Evolutionary conservation across 192 early-diverging fungal genomes (phyloP), one percentile per base, ranked within the genome.

Genomic region (Gaertneriomyces sp.): DNA sequence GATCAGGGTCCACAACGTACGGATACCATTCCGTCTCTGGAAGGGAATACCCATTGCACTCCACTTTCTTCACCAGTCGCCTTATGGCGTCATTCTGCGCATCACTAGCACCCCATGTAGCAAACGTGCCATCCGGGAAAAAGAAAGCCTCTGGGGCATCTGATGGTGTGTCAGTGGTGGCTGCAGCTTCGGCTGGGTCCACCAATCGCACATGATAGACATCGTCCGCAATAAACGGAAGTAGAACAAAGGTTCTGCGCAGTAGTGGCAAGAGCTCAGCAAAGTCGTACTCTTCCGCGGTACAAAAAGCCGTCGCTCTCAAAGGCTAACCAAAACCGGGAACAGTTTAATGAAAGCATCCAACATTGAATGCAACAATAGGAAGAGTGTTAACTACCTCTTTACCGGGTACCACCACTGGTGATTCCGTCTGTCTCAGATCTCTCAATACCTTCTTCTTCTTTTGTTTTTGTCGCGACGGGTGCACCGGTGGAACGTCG

Each of bases 281-380:
- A 39, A 79, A 79, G 53, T 85, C 63, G 70, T 82, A 85, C 10
- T 61, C 58, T 60, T 85, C 84, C 9, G 84, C 83, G n/a, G 81
- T 83, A 33, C 70, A 81, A 55, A 67, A 81, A 8, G 73, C 79
- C 10, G 66, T 71, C 0, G 74, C 74, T 63, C 70, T 42, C 20
- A 54, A 42, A 2, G 64, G 59, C 67, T 74, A 43, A 49, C 25
- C 25, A 33, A 33, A 33, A 33, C 25, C 25, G 25, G 25, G 25
- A 33, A 33, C 25, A 33, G 25, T 33, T 33, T 33, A 33, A 33
- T 33, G 2, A 33, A 33, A 33, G 2, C 25, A 33, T 2, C 25
- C 2, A 33, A 33, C 25, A 33, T 33, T 33, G 25, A 33, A 33
- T 33, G 25, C 25, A 33, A 33, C 25, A 33, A 33, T 33, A 33